Evolutionary conservation across 176 grass and related monocot genomes (phyloP).

Genomic region (Otatea glauca): DNA sequence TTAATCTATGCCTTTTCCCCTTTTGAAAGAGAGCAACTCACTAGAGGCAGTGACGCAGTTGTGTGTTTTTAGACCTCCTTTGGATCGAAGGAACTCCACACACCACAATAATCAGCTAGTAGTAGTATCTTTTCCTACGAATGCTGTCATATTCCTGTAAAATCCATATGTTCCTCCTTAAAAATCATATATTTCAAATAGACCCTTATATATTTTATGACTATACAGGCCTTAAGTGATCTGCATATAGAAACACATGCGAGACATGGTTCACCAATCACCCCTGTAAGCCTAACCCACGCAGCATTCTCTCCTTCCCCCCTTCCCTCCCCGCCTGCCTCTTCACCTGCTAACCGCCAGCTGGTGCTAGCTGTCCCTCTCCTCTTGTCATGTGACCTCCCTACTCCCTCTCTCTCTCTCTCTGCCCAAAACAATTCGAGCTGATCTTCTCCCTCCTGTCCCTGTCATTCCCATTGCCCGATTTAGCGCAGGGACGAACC

Average conservation of each 20-base stretch:
- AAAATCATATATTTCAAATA: background rate
- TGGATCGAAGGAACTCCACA: background rate
- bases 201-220: too few relatives aligned
- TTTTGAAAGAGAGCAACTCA: background rate
- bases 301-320: background rate
- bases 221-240: too few relatives aligned
- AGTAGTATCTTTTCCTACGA: background rate
- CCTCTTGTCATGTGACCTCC: constrained; percentile 59
- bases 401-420: background rate
- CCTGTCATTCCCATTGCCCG: constrained; percentile 45
- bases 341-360: constrained; percentile 40
- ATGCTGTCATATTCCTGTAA: background rate
- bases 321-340: background rate
- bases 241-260: background rate
- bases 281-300: background rate
- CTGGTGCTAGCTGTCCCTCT: constrained; percentile 80
- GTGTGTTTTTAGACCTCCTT: background rate
- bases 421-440: background rate
- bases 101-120: background rate
- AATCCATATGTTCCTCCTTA: background rate
- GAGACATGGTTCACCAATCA: background rate
- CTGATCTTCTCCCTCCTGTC: background rate
- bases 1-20: background rate
- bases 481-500: constrained; percentile 33
- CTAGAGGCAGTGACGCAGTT: background rate